Base-by-base conservation (phyloP, 805 yeast genomes). In the Myxozyma sirexii region DNA sequence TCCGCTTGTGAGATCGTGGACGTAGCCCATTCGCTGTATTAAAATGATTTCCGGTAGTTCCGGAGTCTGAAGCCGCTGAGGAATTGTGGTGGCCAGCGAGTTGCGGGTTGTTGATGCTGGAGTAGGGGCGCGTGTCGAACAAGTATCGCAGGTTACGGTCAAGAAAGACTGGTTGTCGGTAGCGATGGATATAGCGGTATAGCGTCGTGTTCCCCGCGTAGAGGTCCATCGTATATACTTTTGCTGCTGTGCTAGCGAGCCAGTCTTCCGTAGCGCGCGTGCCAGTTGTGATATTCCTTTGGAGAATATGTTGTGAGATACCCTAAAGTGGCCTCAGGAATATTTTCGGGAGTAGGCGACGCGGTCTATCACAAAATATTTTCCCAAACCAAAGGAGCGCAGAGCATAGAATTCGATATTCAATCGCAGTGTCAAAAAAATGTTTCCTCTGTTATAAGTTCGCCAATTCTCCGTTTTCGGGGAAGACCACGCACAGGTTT, bases 121-220 rank as follows among this genome's bases (percentile, higher is more conserved):
- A 3, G 13, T 15, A 12, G n/a, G 29, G 19, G 7, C 48, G 55
- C 37, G 54, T 39, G 44, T 54, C 63, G 31, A 61, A 59, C 4
- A 61, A 27, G 33, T 59, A 61, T 13, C 45, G 33, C 19, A 61
- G 53, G 48, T 61, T 61, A 13, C 65, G 64, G 44, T 57, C 63
- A 23, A 61, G 60, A 21, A 61, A 58, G 17, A 57, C 51, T 13
- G 65, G 60, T 29, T 61, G 65, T 13, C 62, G 54, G 44, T 60
- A 53, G n/a, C 49, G 46, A 27, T 53, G 42, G 19, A 60, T 52
- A 29, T 52, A 60, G n/a, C 53, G 54, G 43, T 61, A 61, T 7
- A 61, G 52, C 19, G 65, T 43, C 12, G 59, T 37, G 44, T 61
- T 61, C 6, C 65, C 65, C 31, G 63, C 57, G 48, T 61, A 61